Evolutionary conservation across 805 yeast species (phyloP), one percentile per base, ranked within the genome.

Genomic region (Metschnikowia proteae): DNA sequence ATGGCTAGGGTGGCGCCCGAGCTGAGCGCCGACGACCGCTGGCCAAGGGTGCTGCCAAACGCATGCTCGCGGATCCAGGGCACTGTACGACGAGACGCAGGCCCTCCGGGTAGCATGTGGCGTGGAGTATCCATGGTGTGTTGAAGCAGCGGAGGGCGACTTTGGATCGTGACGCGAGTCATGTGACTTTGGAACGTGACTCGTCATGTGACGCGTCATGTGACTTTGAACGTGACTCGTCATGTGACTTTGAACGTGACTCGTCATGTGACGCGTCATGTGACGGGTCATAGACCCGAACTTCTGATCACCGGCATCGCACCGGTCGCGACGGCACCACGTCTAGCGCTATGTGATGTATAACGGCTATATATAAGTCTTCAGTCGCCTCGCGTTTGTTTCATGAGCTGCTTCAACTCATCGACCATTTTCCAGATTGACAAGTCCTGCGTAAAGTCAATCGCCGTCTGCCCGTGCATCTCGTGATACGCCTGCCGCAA

Each of bases 41-140:
- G 45, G 2, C 65, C 68, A 9, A 69, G 45, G 1, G 64, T 55
- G 45, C 60, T 61, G 10, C 73, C 71, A 48, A 58, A 68, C 10
- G 51, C 38, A 28, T 59, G 46, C 51, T 69, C 74, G 29, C 73
- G 52, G 25, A 68, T 52, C 56, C 58, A 56, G 22, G 66, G 66
- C 13, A 52, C 56, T 6, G 59, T 54, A 29, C 47, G 49, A 7
- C 31, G 23, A 11, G 9, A n/a, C 10, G 28, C 11, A 9, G 23
- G 11, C 4, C 35, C 28, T 28, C 17, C 48, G 28, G 45, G 49
- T 3, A 23, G 29, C 28, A 25, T 22, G 29, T 30, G 36, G 23
- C 41, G 41, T 9, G 29, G 41, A 32, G 35, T n/a, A 23, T 22
- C 22, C 43, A 30, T 39, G 36, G 22, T 11, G 36, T 33, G 36